A percentile compares a stretch with the other conserved stretches of the same genome.
Conservation (phyloP, 2,329 filamentous ascomycete genomes). For the Xylaria multiplex region DNA sequence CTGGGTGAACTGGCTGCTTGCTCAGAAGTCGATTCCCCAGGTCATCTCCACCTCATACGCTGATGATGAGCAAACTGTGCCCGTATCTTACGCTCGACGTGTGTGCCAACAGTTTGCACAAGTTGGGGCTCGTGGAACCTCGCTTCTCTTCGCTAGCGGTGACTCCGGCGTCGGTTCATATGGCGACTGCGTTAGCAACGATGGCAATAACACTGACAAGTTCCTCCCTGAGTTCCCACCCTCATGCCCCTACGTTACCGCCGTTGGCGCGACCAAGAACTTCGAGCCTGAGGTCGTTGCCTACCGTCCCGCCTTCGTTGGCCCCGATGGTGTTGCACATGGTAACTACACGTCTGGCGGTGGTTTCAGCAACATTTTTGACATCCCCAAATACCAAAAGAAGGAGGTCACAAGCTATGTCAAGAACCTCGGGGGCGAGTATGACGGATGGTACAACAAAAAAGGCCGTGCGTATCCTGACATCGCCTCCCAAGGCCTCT, state of each 20-base stretch:
- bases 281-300: conserved; percentile 52
- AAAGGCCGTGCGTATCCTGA: conserved; percentile 59
- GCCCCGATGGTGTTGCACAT: conserved; percentile 37
- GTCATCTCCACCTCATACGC: conserved; percentile 68
- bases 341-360: conserved; percentile 48
- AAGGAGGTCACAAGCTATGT: conserved; percentile 53
- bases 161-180: conserved; percentile 55
- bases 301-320: conserved; percentile 47
- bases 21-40: conserved; percentile 59
- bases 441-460: conserved; percentile 57
- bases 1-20: conserved; percentile 62
- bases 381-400: conserved; percentile 55
- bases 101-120: conserved; percentile 65
- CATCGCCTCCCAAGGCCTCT: conserved; percentile 50
- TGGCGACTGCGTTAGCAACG: conserved; percentile 60
- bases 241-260: conserved; percentile 51
- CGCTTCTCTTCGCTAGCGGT: conserved; percentile 62
- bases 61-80: conserved; percentile 67
- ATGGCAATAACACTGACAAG: conserved; percentile 63
- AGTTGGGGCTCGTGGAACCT: conserved; percentile 62
- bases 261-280: conserved; percentile 48
- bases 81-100: conserved; percentile 59
- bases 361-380: conserved; percentile 60
- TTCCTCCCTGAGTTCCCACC: conserved; percentile 67
- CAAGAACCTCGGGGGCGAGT: conserved; percentile 53